Conservation (phyloP, 345 rosid species). For the Gossypium australe region DNA sequence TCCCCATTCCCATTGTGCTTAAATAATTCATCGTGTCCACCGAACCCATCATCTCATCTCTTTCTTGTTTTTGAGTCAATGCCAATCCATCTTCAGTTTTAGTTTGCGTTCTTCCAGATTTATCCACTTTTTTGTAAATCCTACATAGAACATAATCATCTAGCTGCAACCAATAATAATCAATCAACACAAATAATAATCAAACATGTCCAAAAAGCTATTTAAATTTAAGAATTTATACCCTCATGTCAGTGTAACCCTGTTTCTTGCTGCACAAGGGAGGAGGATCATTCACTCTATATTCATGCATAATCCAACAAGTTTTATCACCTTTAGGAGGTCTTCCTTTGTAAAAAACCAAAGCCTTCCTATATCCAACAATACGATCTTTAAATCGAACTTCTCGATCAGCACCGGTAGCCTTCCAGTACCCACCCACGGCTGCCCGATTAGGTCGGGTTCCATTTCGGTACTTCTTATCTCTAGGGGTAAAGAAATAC, state of each 20-base stretch:
- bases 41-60: neutral
- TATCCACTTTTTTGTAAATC: slow-evolving; percentile 5
- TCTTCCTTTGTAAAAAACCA: slow-evolving; percentile 12
- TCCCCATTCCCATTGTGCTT: neutral
- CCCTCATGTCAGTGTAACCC: slow-evolving; percentile 8
- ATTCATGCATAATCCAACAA: slow-evolving; percentile 15
- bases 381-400: neutral
- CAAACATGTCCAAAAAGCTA: too few relatives aligned
- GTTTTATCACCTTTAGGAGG: slow-evolving; percentile 10
- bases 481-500: slow-evolving; percentile 19
- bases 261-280: neutral
- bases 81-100: neutral
- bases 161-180: neutral
- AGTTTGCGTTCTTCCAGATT: neutral
- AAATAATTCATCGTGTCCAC: neutral
- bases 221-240: neutral
- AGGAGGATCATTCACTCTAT: slow-evolving; percentile 9
- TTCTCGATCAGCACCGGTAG: neutral
- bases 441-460: slow-evolving; percentile 9
- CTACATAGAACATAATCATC: slow-evolving; percentile 16
- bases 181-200: neutral
- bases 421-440: slow-evolving; percentile 10
- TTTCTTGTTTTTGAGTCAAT: neutral
- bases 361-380: slow-evolving; percentile 7
- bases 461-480: slow-evolving; percentile 4